phyloP scores from a whole-genome alignment of 176 grass and related monocot genomes.

The Triticum turgidum region DNA sequence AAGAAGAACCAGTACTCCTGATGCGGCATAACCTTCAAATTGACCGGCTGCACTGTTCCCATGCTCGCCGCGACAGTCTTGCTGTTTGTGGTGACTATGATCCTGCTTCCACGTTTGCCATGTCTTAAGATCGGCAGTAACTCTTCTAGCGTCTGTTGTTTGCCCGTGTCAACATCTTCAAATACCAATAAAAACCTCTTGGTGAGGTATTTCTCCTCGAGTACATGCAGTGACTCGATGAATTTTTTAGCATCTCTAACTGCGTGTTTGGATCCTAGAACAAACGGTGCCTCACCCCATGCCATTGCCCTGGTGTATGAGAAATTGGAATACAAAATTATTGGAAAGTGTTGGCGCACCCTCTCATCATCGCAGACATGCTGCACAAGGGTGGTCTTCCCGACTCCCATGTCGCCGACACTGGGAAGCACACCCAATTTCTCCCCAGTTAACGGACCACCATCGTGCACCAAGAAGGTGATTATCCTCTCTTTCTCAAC shows the following conservation, averaged over 20 bases:
- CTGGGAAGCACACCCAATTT: background rate
- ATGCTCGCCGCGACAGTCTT: background rate
- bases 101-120: background rate
- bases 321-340: background rate
- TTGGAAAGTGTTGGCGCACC: background rate
- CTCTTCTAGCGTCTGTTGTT: background rate
- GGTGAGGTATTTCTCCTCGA: background rate
- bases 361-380: background rate
- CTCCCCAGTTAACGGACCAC: rapidly evolving
- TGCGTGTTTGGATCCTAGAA: background rate
- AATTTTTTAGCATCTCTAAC: background rate
- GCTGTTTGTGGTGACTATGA: background rate
- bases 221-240: background rate
- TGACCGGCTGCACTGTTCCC: background rate
- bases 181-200: constrained; percentile 19
- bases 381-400: background rate
- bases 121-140: background rate
- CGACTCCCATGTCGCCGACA: background rate
- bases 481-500: constrained; percentile 13
- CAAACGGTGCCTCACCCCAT: background rate
- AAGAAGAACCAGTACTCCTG: background rate
- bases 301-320: background rate
- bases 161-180: background rate
- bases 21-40: background rate
- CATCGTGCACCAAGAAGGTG: background rate